A percentile compares a stretch with the other conserved stretches of the same genome.
Evolutionary conservation across 345 rosid species (phyloP).

Genomic region (Ceriops decandra): DNA sequence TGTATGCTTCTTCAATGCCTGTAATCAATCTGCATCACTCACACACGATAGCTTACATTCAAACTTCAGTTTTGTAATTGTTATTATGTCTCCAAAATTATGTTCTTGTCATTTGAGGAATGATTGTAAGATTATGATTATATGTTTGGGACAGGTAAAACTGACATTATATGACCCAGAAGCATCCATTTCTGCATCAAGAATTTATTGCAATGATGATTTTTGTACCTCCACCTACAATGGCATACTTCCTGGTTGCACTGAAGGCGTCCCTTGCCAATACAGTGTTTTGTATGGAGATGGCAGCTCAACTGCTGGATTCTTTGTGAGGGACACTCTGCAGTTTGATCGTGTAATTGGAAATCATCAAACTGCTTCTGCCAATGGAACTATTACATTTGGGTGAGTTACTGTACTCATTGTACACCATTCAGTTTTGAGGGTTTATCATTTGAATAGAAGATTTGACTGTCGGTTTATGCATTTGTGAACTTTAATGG

Average conservation of each 20-base stretch:
- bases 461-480: too few relatives aligned
- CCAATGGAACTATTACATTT: slow-evolving; percentile 52
- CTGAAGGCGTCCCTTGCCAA: slow-evolving; percentile 40
- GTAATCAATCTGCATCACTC: neutral
- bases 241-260: slow-evolving; percentile 49
- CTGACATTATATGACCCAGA: slow-evolving; percentile 51
- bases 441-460: too few relatives aligned
- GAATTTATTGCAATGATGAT: slow-evolving; percentile 49
- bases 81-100: neutral
- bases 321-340: slow-evolving; percentile 58
- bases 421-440: neutral
- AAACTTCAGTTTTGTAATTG: neutral
- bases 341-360: slow-evolving; percentile 51
- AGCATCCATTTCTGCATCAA: slow-evolving; percentile 40
- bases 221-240: slow-evolving; percentile 50
- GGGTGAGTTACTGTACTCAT: slow-evolving; percentile 46
- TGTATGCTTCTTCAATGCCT: slow-evolving; percentile 39
- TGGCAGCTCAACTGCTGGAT: slow-evolving; percentile 71
- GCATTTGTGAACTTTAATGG: too few relatives aligned
- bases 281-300: slow-evolving; percentile 74
- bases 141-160: slow-evolving; percentile 40
- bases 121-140: neutral
- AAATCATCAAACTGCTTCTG: slow-evolving; percentile 39
- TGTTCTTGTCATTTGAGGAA: neutral
- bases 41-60: neutral